Evolutionary conservation across 495 filamentous ascomycete genomes (phyloP), one percentile per base, ranked within the genome.

Genomic region (Haplographium delicatum): DNA sequence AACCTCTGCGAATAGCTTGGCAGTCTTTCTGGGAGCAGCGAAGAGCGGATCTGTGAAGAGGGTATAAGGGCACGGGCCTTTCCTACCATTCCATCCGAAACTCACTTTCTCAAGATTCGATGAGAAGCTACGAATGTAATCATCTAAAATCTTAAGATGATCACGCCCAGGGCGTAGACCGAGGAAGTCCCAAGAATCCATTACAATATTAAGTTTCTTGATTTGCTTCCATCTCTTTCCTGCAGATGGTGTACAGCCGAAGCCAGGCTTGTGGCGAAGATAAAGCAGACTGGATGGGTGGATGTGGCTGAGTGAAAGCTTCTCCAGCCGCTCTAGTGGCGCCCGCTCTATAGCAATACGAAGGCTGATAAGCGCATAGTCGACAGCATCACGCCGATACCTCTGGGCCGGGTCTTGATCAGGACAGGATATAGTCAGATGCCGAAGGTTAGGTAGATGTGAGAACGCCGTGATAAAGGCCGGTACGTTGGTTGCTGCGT

Each of bases 341-440:
- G 79, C 74, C 40, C 81, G 78, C 62, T 90, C 86, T 10, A 90
- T 64, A 1, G 86, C 82, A 50, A 91, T 86, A 42, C 87, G 82
- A 39, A 90, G 65, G 51, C 82, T 87, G 54, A 89, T 87, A 28
- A 91, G 75, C 3, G 87, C 87, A 62, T 89, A 91, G 69, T 91
- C 88, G 20, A 91, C 85, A 25, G 80, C 78, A 64, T 79, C 80
- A 42, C 87, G 78, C 11, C 88, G 76, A 56, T 87, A 85, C 15
- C 84, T 72, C 59, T 86, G 79, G 18, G 72, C 66, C 18, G 79
- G 69, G 31, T 80, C 71, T 65, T 88, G 83, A 19, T 78, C 83
- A n/a, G 82, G 84, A 44, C 83, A 88, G 41, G 74, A 79, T 59
- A 93, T 74, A 44, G 75, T 79, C 44, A 90, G 70, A 61, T 88